A percentile compares a stretch with the other conserved stretches of the same genome.
Evolutionary conservation across 2,329 filamentous ascomycete genomes (phyloP).

Genomic region (Cladophialophora immunda): DNA sequence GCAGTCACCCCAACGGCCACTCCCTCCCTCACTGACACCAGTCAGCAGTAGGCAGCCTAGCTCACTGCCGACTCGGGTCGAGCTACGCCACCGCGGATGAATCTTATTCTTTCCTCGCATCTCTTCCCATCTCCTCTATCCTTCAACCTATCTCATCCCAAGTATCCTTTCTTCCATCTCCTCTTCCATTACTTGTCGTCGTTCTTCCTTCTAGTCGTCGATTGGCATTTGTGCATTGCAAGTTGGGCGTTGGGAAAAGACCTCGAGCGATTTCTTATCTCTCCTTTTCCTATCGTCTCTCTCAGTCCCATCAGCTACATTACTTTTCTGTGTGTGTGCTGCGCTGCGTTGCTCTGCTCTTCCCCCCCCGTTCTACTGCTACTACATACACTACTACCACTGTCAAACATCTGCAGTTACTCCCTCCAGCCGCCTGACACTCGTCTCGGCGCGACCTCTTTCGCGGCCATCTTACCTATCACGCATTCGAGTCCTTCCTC

Average conservation of each 20-base stretch:
- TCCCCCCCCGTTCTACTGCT: constrained; percentile 24
- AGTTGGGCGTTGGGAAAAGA: constrained; percentile 41
- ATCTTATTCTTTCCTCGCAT: constrained; percentile 8
- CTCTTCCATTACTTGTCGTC: constrained; percentile 25
- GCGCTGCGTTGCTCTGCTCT: constrained; percentile 27
- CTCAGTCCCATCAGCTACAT: constrained; percentile 23
- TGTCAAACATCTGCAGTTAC: constrained; percentile 29
- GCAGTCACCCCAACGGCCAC: neutral
- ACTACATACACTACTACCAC: constrained; percentile 36
- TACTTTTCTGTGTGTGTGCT: constrained; percentile 24
- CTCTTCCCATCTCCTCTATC: constrained; percentile 15
- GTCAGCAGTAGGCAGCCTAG: neutral
- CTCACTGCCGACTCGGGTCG: neutral
- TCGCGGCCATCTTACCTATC: constrained; percentile 28
- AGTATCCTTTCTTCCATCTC: constrained; percentile 37
- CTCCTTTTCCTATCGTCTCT: constrained; percentile 35
- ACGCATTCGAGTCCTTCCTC: constrained; percentile 30
- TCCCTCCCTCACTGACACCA: neutral
- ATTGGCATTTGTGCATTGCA: constrained; percentile 41
- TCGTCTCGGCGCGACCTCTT: constrained; percentile 36
- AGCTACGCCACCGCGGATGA: neutral
- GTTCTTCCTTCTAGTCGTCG: constrained; percentile 31
- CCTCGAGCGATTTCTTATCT: constrained; percentile 40
- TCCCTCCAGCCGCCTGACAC: constrained; percentile 25
- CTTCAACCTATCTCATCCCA: constrained; percentile 21